These are phyloP conservation scores for Kitagawia praeruptora DNA, from an alignment of 129 eudicot species.

Conservation along the genomic window DNA sequence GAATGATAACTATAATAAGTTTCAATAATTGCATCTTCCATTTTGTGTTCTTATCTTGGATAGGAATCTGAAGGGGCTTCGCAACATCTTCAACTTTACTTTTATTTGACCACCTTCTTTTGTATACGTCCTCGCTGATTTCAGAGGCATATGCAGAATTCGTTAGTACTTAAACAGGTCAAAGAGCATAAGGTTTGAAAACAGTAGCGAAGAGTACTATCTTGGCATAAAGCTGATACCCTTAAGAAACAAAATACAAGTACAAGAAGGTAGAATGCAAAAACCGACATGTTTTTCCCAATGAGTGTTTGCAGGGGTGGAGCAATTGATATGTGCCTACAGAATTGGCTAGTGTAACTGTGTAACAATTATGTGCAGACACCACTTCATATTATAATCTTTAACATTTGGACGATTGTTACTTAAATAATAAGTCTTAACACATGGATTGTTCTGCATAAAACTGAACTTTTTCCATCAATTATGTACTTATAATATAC, in stretches of 20 bases:
- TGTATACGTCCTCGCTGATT: conserved; percentile 44
- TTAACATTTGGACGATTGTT: no score
- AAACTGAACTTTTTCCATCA: not conserved
- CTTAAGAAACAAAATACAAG: not conserved
- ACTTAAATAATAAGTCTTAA: no score
- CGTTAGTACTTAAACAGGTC: not conserved
- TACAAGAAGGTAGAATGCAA: not conserved
- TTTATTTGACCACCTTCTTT: conserved; percentile 32
- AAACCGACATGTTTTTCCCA: not conserved
- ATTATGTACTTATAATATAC: no score
- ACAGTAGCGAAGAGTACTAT: not conserved
- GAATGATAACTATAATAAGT: conserved; percentile 22
- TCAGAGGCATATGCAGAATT: not conserved
- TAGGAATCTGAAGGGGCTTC: conserved; percentile 19
- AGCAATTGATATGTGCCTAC: no score
- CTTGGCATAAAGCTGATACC: not conserved
- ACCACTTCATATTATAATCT: no score
- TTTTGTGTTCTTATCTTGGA: conserved; percentile 21
- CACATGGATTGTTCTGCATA: not conserved
- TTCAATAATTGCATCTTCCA: conserved; percentile 25
- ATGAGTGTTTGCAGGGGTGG: no score
- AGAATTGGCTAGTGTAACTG: no score
- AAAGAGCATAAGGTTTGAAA: not conserved
- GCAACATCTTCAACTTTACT: conserved; percentile 27
- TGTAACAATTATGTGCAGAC: no score